Evolutionary conservation across 73 alveolate species (phyloP), one percentile per base, ranked within the genome.

Genomic region (Paramecium sexaurelia): DNA sequence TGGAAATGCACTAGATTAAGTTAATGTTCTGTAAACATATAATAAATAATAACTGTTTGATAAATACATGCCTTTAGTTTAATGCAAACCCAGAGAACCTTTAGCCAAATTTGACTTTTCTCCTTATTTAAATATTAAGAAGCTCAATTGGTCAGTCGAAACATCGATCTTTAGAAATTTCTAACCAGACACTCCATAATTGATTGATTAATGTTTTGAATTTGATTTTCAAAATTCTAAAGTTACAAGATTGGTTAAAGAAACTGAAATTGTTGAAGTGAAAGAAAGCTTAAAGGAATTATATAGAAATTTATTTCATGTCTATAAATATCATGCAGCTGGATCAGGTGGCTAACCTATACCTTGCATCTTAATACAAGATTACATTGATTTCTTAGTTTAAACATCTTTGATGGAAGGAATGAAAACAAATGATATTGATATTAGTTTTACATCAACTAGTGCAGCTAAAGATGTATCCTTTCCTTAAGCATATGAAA

Each of bases 401-500:
- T 41, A 78, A 43, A 78, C 68, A 37, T 19, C 45, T 0, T 8
- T 41, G 0, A 78, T 45, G 43, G 73, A 45, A 24, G 90, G 68
- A 78, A 20, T 78, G 45, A 78, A 78, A 13, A 41, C 35, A 1
- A 41, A 41, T 39, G 90, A 78, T 45, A 78, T 45, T 43, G 68
- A 78, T 78, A 45, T 78, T 0, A 78, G 90, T 78, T 45, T 78
- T 43, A 78, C 90, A 24, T 78, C 68, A 3, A 78, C 90, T 2
- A 40, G 29, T 22, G 73, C 43, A 22, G 90, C 68, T 1, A 78
- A 78, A 33, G 90, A 78, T 41, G 90, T 39, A 6, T 8, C 19
- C 39, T 78, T 71, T 19, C 86, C 86, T 71, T 71, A 78, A 45
- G 73, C 73, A n/a, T 45, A 78, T 78, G 90, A 78, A 43, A 39